Conservation (phyloP, 495 filamentous ascomycete species). For the Astrothelium macrocarpum region DNA sequence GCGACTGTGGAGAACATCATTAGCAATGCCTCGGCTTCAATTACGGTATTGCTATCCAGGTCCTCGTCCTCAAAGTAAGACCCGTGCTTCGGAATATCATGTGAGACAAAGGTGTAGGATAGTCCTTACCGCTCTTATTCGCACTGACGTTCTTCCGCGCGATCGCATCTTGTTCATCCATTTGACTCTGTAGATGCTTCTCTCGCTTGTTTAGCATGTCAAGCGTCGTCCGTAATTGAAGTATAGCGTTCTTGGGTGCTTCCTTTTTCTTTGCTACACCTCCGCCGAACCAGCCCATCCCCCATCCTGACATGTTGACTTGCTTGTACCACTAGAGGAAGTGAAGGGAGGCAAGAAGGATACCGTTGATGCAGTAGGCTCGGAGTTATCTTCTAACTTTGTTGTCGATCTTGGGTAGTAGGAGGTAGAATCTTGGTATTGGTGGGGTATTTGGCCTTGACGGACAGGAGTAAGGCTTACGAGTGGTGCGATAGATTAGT, state of each 20-base stretch:
- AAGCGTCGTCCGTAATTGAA: slow-evolving; percentile 75
- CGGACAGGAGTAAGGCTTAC: background rate
- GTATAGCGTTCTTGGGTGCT: slow-evolving; percentile 92
- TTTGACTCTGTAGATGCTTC: slow-evolving; percentile 79
- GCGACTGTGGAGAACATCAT: slow-evolving; percentile 49
- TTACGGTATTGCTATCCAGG: no score
- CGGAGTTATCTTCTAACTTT: background rate
- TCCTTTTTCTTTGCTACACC: slow-evolving; percentile 78
- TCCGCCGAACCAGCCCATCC: slow-evolving; percentile 43
- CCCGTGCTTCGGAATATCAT: no score
- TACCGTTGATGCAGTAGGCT: background rate
- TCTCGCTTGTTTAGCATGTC: slow-evolving; percentile 98
- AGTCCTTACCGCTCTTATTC: slow-evolving; percentile 76
- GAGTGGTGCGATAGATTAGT: background rate
- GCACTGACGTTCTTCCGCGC: slow-evolving; percentile 83
- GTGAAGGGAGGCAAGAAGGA: background rate
- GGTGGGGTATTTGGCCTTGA: background rate
- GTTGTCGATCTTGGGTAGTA: background rate
- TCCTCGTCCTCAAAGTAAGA: no score
- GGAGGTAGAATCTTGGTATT: background rate
- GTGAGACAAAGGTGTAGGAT: no score
- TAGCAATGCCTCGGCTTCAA: background rate
- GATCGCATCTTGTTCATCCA: slow-evolving; percentile 82
- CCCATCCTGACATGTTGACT: slow-evolving; percentile 30
- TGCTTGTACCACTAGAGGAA: background rate